Evolutionary conservation across 352 stramenopile species (phyloP), one percentile per base, ranked within the genome.

Genomic region (Phytophthora fragariaefolia): DNA sequence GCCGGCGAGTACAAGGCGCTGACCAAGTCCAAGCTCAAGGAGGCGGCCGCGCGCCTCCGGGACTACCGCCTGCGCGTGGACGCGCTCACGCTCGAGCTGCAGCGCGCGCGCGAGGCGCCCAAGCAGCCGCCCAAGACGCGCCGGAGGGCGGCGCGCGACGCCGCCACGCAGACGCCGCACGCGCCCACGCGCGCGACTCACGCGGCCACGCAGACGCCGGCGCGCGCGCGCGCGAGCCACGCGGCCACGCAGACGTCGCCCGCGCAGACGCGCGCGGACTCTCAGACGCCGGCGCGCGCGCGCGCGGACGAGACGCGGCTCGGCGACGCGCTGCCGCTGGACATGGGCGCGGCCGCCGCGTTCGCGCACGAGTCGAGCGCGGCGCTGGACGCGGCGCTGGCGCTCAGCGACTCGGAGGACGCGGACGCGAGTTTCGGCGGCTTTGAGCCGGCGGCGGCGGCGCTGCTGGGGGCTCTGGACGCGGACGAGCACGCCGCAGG

Each of bases 1-100:
- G 80, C 66, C 2, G 53, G 49, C 6, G 78, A 87, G 63, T 90
- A 89, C 73, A 83, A 85, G 54, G 58, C 66, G 28, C 57, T 84
- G 46, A 89, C 79, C 20, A 92, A 92, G 54, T 54, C 68, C 23
- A 85, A 85, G 73, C 80, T 92, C 18, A 92, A 90, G 49, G 81
- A 92, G 51, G 83, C 83, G 18, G 83, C 83, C 7, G 50, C 63
- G 28, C 73, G 81, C 13, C 67, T 92, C 22, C 76, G 76, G 20
- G 83, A 90, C 58, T 92, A 92, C 64, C 79, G 83, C 1, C 23
- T 85, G 47, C 73, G 74, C 20, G 76, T 89, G 43, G 83, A 92
- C 53, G 69, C 63, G 66, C 74, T 92, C 43, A 58, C 76, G 54
- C 49, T 15, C 22, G 68, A 79, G 69, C 45, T 70, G 20, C 51